phyloP scores from a whole-genome alignment of 257 asterid species.

The Osmanthus fragrans region DNA sequence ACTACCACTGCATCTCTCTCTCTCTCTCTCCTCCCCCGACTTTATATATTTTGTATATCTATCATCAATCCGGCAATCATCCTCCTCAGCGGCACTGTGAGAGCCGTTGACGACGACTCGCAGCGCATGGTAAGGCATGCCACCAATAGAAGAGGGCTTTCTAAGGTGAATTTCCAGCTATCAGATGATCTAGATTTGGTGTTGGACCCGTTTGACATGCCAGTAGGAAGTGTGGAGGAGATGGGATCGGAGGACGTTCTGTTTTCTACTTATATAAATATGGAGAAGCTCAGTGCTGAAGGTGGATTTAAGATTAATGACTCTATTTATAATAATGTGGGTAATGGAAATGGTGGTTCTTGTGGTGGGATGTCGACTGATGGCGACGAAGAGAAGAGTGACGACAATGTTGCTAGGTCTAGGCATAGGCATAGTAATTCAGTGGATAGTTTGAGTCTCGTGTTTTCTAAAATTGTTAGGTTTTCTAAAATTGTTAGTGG shows the following conservation, averaged over 20 bases:
- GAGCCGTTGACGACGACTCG: too few species aligned
- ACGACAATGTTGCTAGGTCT: slow-evolving; percentile 29
- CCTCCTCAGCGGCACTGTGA: too few species aligned
- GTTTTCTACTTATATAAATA: slow-evolving; percentile 86
- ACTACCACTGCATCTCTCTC: too few species aligned
- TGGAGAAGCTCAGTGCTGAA: slow-evolving; percentile 38
- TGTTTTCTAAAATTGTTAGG: slow-evolving; percentile 42
- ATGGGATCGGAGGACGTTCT: slow-evolving; percentile 94
- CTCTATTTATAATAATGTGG: too few species aligned
- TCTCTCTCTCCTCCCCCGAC: too few species aligned
- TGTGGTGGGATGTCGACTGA: slow-evolving; percentile 18
- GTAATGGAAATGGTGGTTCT: not conserved
- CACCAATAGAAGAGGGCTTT: slow-evolving; percentile 63
- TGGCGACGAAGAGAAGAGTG: slow-evolving; percentile 26
- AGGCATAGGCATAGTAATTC: slow-evolving; percentile 69
- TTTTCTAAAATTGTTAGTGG: slow-evolving; percentile 33
- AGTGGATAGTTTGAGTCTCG: slow-evolving; percentile 64
- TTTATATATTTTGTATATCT: too few species aligned
- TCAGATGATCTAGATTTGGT: slow-evolving; percentile 89
- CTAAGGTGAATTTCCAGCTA: slow-evolving; percentile 79
- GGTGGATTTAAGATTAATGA: too few species aligned
- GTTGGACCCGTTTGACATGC: slow-evolving; percentile 60
- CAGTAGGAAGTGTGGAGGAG: slow-evolving; percentile 71
- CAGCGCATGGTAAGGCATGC: too few species aligned
- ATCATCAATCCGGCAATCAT: too few species aligned